Evolutionary conservation across 1,139 yeast genomes (phyloP), one percentile per base, ranked within the genome.

Genomic region (Ashbya aceris): DNA sequence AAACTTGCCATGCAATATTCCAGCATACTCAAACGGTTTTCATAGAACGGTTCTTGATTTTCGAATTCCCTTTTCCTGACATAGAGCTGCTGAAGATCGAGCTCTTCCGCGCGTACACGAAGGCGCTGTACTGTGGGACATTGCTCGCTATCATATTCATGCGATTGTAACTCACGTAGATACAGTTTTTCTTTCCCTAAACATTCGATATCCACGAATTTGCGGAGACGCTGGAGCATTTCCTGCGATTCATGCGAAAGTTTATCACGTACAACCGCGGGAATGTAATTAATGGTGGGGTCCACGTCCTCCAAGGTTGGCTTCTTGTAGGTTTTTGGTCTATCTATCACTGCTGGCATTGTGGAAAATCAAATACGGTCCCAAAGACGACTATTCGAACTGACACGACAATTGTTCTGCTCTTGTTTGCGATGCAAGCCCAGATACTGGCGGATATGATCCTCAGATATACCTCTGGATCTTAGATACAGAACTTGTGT

Each of bases 1-100:
- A 75, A 77, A 1, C 83, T 83, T 85, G 79, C 78, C 45, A 79
- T 63, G 0, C 82, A 85, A 55, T 79, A 79, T 55, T 79, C 86
- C 53, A 79, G 64, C 57, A 79, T 79, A 43, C 83, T 69, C 58
- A 35, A 33, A 30, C 39, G 27, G 20, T 38, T 41, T 11, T 34
- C 39, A 27, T 38, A 35, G n/a, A 41, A 38, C n/a, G 35, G 26
- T 6, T 58, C 78, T 8, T 82, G 83, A 1, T 83, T 77, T 27
- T 83, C 81, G 49, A 78, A 82, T 10, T 68, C 57, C 58, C 77
- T 77, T 48, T 70, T 72, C 34, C 79, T 73, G 44, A 79, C 65
- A 54, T 79, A 79, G 67, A 79, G 61, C 58, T 79, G 79, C 84
- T 84, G 79, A 27, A 79, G 67, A 0, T 83, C 83, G 47, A 71